phyloP scores from a whole-genome alignment of 139 green algal genomes.

The Gonium pectorale region DNA sequence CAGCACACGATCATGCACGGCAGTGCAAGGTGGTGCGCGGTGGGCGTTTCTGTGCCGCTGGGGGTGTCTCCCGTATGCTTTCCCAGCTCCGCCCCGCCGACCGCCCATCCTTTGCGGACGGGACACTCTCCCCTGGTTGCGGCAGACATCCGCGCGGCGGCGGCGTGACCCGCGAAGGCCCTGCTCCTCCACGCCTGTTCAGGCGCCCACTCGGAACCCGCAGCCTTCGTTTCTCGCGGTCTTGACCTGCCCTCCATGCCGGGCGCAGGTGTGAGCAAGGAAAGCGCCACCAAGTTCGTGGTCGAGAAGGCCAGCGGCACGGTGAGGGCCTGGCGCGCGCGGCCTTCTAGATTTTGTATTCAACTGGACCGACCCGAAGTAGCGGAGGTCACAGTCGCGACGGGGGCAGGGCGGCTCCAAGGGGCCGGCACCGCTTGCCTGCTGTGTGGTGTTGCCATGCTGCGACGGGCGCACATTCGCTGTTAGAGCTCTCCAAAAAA shows the following conservation, averaged over 20 bases:
- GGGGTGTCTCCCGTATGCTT: neutral
- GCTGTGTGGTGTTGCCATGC: neutral
- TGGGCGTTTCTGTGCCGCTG: neutral
- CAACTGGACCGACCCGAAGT: too few relatives aligned
- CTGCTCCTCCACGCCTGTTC: too few relatives aligned
- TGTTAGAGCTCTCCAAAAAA: too few relatives aligned
- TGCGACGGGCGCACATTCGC: neutral
- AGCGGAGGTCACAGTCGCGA: neutral
- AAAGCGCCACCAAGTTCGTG: neutral
- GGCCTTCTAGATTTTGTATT: too few relatives aligned
- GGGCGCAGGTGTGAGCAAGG: neutral
- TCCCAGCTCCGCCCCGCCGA: neutral
- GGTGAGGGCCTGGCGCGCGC: neutral
- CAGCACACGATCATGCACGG: neutral
- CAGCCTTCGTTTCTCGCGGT: too few relatives aligned
- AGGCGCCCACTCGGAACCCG: too few relatives aligned
- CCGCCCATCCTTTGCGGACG: neutral
- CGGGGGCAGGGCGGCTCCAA: neutral
- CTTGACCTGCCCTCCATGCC: neutral
- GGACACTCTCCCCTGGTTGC: neutral
- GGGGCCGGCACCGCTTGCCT: neutral
- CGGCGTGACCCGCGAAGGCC: neutral
- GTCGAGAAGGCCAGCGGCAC: constrained; percentile 10
- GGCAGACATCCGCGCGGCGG: neutral
- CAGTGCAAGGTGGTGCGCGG: neutral